phyloP scores from a whole-genome alignment of 305 asterid genomes.

The Salvia sclarea region DNA sequence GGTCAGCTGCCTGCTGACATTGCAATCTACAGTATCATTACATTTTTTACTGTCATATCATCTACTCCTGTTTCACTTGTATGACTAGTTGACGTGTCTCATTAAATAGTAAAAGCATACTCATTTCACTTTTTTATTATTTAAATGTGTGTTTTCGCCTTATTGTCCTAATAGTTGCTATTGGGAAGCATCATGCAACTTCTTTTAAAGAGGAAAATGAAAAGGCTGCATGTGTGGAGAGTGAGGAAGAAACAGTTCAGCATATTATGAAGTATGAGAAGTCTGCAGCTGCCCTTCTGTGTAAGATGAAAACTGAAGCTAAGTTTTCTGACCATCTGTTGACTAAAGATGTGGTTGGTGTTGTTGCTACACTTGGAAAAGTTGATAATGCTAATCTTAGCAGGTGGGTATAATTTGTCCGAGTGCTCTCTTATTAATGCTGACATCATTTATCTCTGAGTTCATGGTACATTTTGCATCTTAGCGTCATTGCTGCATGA shows the following conservation, averaged over 20 bases:
- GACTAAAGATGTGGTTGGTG: slow-evolving; percentile 66
- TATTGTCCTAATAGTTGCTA: slow-evolving; percentile 45
- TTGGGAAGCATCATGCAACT: slow-evolving; percentile 52
- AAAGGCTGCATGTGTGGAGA: slow-evolving; percentile 30
- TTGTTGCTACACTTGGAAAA: slow-evolving; percentile 75
- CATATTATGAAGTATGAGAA: slow-evolving; percentile 51
- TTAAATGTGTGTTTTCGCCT: not conserved
- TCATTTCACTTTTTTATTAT: not conserved
- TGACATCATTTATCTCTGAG: not conserved
- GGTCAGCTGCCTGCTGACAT: not conserved
- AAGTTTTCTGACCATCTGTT: slow-evolving; percentile 42
- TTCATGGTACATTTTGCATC: not conserved
- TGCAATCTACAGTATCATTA: not conserved
- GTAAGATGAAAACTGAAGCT: slow-evolving; percentile 46
- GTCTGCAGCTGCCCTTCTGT: slow-evolving; percentile 65
- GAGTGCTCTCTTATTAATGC: slow-evolving; percentile 6
- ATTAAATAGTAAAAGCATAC: not conserved
- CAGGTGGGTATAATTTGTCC: slow-evolving; percentile 53
- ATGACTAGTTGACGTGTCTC: not conserved
- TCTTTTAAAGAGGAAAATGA: slow-evolving; percentile 34
- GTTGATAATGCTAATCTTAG: slow-evolving; percentile 65
- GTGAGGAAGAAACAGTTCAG: slow-evolving; percentile 49
- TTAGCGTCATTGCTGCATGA: slow-evolving; percentile 17
- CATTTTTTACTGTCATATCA: not conserved
- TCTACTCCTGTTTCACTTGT: not conserved